Conservation (phyloP, 768 basidiomycete species). For the Amanita exitialis region DNA sequence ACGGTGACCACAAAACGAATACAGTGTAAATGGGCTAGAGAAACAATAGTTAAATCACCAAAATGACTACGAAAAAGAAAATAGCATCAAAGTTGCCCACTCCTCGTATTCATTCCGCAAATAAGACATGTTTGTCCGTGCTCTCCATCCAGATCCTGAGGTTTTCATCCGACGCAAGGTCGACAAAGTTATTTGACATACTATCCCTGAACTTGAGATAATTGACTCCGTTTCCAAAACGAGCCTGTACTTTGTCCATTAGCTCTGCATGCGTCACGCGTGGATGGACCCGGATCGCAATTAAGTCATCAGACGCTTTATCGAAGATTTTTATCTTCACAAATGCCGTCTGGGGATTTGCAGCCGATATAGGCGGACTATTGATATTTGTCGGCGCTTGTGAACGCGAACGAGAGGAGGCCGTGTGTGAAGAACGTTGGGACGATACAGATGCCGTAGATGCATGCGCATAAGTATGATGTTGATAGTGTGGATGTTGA, state of each 20-base stretch:
- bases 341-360: slow-evolving; percentile 77
- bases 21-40: slow-evolving; percentile 2
- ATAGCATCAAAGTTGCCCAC: not conserved
- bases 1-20: slow-evolving; percentile 1
- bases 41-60: not conserved
- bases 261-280: slow-evolving; percentile 78
- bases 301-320: slow-evolving; percentile 85
- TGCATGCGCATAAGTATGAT: slow-evolving; percentile 8
- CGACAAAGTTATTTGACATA: slow-evolving; percentile 51
- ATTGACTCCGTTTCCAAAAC: slow-evolving; percentile 66
- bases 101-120: slow-evolving; percentile 43
- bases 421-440: slow-evolving; percentile 41
- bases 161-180: slow-evolving; percentile 52
- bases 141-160: slow-evolving; percentile 66
- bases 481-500: slow-evolving; percentile 2
- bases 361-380: slow-evolving; percentile 65
- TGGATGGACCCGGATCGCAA: slow-evolving; percentile 95
- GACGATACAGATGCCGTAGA: slow-evolving; percentile 39
- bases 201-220: slow-evolving; percentile 71
- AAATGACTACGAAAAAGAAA: not conserved
- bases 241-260: slow-evolving; percentile 84
- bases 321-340: slow-evolving; percentile 99
- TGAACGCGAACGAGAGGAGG: slow-evolving; percentile 45
- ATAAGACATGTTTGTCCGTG: slow-evolving; percentile 77
- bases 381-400: slow-evolving; percentile 43